These are phyloP conservation scores for Turritis glabra DNA, from an alignment of 345 rosid species.

Conservation along the genomic window DNA sequence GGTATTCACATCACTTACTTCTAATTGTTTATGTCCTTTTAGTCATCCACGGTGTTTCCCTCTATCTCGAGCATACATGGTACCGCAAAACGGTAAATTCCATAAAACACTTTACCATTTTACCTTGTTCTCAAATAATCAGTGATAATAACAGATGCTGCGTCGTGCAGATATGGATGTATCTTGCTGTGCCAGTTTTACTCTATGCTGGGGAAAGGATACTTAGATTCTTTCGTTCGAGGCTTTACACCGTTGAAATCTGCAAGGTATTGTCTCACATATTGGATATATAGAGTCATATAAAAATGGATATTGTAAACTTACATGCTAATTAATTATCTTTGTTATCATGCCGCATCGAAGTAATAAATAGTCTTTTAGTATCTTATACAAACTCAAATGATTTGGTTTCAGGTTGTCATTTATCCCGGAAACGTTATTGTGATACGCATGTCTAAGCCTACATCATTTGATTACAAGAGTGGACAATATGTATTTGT, in stretches of 20 bases:
- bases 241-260: slow-evolving; percentile 69
- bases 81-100: slow-evolving; percentile 71
- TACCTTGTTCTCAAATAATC: not conserved
- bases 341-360: not conserved
- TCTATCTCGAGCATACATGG: slow-evolving; percentile 79
- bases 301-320: too few relatives aligned
- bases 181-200: slow-evolving; percentile 77
- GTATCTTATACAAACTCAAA: not conserved
- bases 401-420: slow-evolving; percentile 30
- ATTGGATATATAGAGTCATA: too few relatives aligned
- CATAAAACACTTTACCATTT: not conserved
- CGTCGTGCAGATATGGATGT: slow-evolving; percentile 84
- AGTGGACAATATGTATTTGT: slow-evolving; percentile 83
- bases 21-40: slow-evolving; percentile 71
- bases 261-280: slow-evolving; percentile 49
- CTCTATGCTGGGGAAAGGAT: slow-evolving; percentile 86
- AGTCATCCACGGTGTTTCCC: slow-evolving; percentile 65
- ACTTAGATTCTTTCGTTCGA: slow-evolving; percentile 87
- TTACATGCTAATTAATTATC: not conserved
- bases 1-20: slow-evolving; percentile 96
- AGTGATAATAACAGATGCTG: slow-evolving; percentile 1
- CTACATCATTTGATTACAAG: slow-evolving; percentile 67
- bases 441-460: slow-evolving; percentile 68
- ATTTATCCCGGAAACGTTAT: slow-evolving; percentile 42
- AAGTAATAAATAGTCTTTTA: not conserved